These are phyloP conservation scores for Penicillium polonicum DNA, from an alignment of 2,329 filamentous ascomycete genomes.

Conservation along the genomic window DNA sequence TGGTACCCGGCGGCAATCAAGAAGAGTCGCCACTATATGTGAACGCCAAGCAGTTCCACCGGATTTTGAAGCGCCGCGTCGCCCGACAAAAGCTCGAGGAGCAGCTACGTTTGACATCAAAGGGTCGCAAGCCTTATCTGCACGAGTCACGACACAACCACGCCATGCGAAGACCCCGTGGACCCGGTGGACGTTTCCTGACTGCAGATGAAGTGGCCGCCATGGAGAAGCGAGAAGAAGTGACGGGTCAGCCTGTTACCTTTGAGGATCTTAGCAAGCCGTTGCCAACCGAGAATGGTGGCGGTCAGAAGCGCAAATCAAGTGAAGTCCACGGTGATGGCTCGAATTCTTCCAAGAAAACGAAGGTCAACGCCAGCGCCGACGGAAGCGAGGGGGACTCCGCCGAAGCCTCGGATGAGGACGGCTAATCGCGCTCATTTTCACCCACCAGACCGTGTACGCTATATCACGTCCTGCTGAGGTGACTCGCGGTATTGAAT, in stretches of 20 bases:
- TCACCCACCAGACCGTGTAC: not conserved
- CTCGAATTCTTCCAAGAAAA: slow-evolving; percentile 48
- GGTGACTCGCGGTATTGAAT: slow-evolving; percentile 11
- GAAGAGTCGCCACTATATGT: slow-evolving; percentile 97
- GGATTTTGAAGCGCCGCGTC: slow-evolving; percentile 90
- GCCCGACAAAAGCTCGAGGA: slow-evolving; percentile 93
- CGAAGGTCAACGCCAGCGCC: slow-evolving; percentile 51
- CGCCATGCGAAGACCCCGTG: slow-evolving; percentile 91
- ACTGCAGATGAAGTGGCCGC: slow-evolving; percentile 93
- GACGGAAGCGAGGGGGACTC: slow-evolving; percentile 55
- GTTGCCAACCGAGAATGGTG: slow-evolving; percentile 32
- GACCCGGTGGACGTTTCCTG: slow-evolving; percentile 90
- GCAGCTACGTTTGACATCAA: slow-evolving; percentile 84
- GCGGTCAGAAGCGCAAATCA: slow-evolving; percentile 53
- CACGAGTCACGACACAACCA: slow-evolving; percentile 98
- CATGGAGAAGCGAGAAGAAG: slow-evolving; percentile 67
- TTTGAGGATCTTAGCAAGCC: slow-evolving; percentile 38
- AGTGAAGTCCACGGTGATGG: slow-evolving; percentile 47
- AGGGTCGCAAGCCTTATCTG: slow-evolving; percentile 93
- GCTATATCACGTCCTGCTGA: not conserved
- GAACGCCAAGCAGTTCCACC: slow-evolving; percentile 98
- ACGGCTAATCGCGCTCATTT: slow-evolving; percentile 37
- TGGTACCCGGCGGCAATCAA: slow-evolving; percentile 61
- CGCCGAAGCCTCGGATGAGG: slow-evolving; percentile 50
- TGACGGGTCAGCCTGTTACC: slow-evolving; percentile 17